Conservation (phyloP, 495 filamentous ascomycete genomes). For the Neurospora sp. region DNA sequence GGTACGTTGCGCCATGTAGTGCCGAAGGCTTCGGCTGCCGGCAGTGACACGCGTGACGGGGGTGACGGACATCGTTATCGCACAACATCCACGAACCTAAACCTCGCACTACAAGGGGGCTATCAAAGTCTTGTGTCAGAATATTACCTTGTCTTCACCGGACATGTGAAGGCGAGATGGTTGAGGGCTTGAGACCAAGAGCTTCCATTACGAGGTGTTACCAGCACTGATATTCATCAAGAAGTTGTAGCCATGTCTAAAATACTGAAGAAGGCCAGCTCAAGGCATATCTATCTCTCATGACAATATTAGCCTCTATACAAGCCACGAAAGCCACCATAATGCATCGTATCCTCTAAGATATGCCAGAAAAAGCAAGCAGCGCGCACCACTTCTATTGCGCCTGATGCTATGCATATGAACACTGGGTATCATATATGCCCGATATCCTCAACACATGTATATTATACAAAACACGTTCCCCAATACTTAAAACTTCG, state of each 20-base stretch:
- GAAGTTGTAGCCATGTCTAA: not conserved
- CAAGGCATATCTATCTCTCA: not conserved
- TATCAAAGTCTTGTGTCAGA: not conserved
- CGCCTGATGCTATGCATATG: not conserved
- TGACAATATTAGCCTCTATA: not conserved
- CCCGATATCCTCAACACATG: not conserved
- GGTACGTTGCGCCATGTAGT: not conserved
- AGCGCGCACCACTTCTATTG: not conserved
- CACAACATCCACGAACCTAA: not conserved
- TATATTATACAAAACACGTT: not conserved
- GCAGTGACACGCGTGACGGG: not conserved
- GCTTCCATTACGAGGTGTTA: not conserved
- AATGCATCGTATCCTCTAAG: not conserved
- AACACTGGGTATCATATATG: not conserved
- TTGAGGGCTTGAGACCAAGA: not conserved
- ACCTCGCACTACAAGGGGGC: not conserved
- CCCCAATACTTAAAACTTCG: not conserved
- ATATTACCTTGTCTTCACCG: not conserved
- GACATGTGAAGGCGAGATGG: not conserved
- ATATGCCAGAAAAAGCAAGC: not conserved
- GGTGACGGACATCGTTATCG: not conserved
- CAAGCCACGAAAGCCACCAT: not conserved
- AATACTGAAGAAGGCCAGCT: not conserved
- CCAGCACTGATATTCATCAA: not conserved
- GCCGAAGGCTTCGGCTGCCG: not conserved